phyloP scores from a whole-genome alignment of 176 grass and related monocot species.

The Oryza officinalis region DNA sequence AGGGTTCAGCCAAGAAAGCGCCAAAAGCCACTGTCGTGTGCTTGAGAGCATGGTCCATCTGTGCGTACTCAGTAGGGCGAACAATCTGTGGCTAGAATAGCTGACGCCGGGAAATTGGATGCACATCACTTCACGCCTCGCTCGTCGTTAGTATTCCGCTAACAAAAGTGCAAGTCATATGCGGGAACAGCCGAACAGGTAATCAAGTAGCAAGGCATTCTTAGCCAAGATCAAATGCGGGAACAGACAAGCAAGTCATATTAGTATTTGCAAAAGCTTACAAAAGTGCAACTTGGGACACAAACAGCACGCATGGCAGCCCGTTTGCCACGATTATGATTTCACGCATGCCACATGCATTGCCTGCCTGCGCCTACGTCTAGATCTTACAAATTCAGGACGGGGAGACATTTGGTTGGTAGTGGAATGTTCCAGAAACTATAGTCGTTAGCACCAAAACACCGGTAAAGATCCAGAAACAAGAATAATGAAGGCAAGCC shows the following conservation, averaged over 20 bases:
- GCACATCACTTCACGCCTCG: background rate
- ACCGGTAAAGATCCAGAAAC: background rate
- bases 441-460: background rate
- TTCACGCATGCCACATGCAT: background rate
- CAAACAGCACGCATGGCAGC: background rate
- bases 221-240: background rate
- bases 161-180: too few species aligned
- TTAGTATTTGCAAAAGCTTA: background rate
- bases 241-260: too few species aligned
- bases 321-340: background rate
- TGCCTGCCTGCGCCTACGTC: background rate
- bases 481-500: background rate
- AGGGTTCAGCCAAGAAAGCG: conserved; percentile 11
- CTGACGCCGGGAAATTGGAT: background rate
- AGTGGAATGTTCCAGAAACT: background rate
- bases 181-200: background rate
- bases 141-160: background rate
- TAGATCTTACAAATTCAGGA: background rate
- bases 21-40: background rate
- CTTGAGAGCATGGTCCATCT: background rate
- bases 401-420: background rate
- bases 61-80: background rate
- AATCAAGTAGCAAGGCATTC: background rate
- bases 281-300: background rate
- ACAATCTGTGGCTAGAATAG: background rate